phyloP scores from a whole-genome alignment of 306 rosid genomes.

The Vicia sativa region DNA sequence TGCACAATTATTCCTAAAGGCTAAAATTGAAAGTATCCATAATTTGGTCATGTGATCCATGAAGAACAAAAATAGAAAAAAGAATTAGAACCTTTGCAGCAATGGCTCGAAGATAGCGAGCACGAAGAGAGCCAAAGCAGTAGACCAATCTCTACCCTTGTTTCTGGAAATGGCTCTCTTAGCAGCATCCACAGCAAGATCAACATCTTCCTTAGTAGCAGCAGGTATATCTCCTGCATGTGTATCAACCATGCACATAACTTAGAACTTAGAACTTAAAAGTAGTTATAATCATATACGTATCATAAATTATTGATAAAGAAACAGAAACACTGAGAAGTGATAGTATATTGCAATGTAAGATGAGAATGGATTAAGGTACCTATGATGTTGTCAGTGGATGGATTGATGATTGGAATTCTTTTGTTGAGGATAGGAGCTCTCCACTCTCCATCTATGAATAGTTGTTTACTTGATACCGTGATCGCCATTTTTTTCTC shows the following conservation, averaged over 20 bases:
- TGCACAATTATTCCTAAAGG: slow-evolving; percentile 1
- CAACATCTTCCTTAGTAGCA: slow-evolving; percentile 90
- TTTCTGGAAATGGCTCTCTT: slow-evolving; percentile 66
- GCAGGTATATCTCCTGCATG: slow-evolving; percentile 74
- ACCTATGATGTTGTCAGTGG: slow-evolving; percentile 76
- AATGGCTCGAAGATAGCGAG: slow-evolving; percentile 84
- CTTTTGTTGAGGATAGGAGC: slow-evolving; percentile 65
- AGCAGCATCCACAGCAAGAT: slow-evolving; percentile 85
- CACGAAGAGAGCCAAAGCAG: slow-evolving; percentile 75
- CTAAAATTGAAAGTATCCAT: neutral
- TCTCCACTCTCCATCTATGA: slow-evolving; percentile 87
- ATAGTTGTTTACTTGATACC: slow-evolving; percentile 59
- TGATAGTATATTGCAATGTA: neutral
- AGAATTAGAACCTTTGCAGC: slow-evolving; percentile 61
- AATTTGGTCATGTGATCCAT: neutral
- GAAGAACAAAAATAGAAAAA: neutral
- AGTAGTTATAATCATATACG: neutral
- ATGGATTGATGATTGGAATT: slow-evolving; percentile 78
- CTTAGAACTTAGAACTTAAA: neutral
- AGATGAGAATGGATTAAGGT: neutral
- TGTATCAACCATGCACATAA: neutral
- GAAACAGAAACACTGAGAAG: neutral
- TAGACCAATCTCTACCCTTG: slow-evolving; percentile 76
- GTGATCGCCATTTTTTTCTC: slow-evolving; percentile 56
- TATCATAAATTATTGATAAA: neutral